Base-by-base conservation (phyloP, 2,329 filamentous ascomycete species). In the Fusarium penzigii region DNA sequence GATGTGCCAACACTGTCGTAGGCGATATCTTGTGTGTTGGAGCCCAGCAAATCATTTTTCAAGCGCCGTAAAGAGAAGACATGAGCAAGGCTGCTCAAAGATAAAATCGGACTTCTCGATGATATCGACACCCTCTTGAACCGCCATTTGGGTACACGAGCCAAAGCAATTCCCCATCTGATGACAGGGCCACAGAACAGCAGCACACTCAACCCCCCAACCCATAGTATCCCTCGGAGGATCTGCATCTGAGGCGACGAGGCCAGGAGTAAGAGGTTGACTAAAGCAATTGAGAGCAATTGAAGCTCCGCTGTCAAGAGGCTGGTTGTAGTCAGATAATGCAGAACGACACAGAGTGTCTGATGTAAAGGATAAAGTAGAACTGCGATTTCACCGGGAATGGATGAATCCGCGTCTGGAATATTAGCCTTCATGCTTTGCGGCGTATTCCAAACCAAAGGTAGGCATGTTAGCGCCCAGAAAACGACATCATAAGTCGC, bases 121-220 rank as follows among this genome's bases (percentile, higher is more conserved):
- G 50, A 63, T 29, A 66, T 68, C 2, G 74, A 69, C 16, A 78
- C 74, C 49, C 86, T 83, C 62, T 85, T 82, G 64, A 97, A 92
- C 41, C 92, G 89, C 91, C 93, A 97, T 63, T 86, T 91, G 3
- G 94, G 94, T 16, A 97, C 90, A 51, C 93, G 82, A 46, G 93
- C 92, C 55, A 99, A 75, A 25, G 87, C 82, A 48, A 97, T 88
- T 42, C 90, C 92, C 89, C 90, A 95, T 63, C 81, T 82, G 36
- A 97, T 83, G 12, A 94, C 83, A 29, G 85, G 80, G 29, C 84
- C 83, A 66, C 91, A 95, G 6, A 83, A 75, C 5, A 93, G 73
- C 48, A 96, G 84, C 14, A 96, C 71, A 42, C 84, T 81, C 29
- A 97, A 70, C 1, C 92, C 92, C n/a, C 93, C 87, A 42, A 86